Base-by-base conservation (phyloP, 352 stramenopile species). In the Globisporangium iwayamae region DNA sequence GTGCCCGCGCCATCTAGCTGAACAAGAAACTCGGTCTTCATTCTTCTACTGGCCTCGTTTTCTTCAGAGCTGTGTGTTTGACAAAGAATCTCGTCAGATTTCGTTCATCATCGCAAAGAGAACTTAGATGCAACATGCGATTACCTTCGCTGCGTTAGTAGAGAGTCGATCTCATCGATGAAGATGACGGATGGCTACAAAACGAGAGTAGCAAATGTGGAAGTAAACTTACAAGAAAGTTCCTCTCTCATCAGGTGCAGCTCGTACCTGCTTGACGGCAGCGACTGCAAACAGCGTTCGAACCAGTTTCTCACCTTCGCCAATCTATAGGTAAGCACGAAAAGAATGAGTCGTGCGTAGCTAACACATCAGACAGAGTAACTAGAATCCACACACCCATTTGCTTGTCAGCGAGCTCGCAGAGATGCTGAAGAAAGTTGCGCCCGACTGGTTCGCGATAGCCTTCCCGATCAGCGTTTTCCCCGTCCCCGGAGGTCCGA, bases 381-480 rank as follows among this genome's bases (percentile, higher is more conserved):
- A 0, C 36, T 3, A 54, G n/a, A 14, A 22, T 13, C 22, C 62
- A 56, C 60, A 8, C 68, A 93, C 79, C 97, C 98, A 99, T 90
- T 99, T 99, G 76, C 93, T 98, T 28, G 96, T 99, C 16, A 99
- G 76, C 0, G 97, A 99, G 53, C 96, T 99, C 43, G 96, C 96
- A 4, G 96, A 99, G 65, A 99, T 99, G 57, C 83, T 98, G 77
- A 99, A 99, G 66, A 99, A 99, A 0, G 97, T 99, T 4, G 98
- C 97, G 16, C 94, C 91, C 43, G 87, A 98, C 73, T 99, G 89
- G 68, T 97, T 96, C 18, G 98, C 98, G 71, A 99, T 99, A 0
- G 98, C 98, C 75, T 99, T 99, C 50, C 96, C 98, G 62, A 99
- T 99, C 53, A 99, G 68, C 2, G 96, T 99, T 83, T 99, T 99